Percentiles rank a stretch among this genome's conserved stretches.
Conservation (phyloP, 2,329 filamentous ascomycete species). For the Exophiala sp. region DNA sequence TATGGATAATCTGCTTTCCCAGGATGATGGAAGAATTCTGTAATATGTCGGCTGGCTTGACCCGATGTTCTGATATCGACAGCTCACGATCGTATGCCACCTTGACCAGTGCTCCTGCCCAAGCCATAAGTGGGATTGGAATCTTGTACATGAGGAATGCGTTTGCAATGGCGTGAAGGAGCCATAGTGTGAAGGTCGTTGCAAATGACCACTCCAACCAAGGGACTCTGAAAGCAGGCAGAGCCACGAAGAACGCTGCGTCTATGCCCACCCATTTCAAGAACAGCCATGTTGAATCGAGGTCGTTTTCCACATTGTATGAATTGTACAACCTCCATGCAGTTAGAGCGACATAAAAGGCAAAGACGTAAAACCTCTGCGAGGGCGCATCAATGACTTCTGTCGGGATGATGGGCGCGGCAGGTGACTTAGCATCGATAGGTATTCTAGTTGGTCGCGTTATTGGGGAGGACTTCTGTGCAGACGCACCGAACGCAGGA, state of each 20-base stretch:
- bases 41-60: slow-evolving; percentile 81
- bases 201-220: slow-evolving; percentile 90
- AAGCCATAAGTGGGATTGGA: slow-evolving; percentile 70
- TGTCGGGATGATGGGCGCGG: slow-evolving; percentile 70
- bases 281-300: slow-evolving; percentile 84
- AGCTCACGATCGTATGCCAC: slow-evolving; percentile 89
- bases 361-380: slow-evolving; percentile 81
- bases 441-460: slow-evolving; percentile 19
- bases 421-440: slow-evolving; percentile 23
- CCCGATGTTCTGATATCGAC: slow-evolving; percentile 86
- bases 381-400: slow-evolving; percentile 82
- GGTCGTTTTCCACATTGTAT: slow-evolving; percentile 72
- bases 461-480: slow-evolving; percentile 7
- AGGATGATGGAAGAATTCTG: slow-evolving; percentile 92
- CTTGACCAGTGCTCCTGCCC: slow-evolving; percentile 69
- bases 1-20: slow-evolving; percentile 96
- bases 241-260: slow-evolving; percentile 77
- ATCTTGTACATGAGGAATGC: slow-evolving; percentile 92
- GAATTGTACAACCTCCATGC: slow-evolving; percentile 88
- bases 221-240: slow-evolving; percentile 85
- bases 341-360: slow-evolving; percentile 71
- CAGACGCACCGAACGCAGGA: slow-evolving; percentile 15
- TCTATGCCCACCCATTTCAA: slow-evolving; percentile 92
- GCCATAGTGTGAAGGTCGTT: slow-evolving; percentile 67
- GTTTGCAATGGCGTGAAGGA: slow-evolving; percentile 69